phyloP scores from a whole-genome alignment of 2,329 filamentous ascomycete species.

The Alternaria panax region DNA sequence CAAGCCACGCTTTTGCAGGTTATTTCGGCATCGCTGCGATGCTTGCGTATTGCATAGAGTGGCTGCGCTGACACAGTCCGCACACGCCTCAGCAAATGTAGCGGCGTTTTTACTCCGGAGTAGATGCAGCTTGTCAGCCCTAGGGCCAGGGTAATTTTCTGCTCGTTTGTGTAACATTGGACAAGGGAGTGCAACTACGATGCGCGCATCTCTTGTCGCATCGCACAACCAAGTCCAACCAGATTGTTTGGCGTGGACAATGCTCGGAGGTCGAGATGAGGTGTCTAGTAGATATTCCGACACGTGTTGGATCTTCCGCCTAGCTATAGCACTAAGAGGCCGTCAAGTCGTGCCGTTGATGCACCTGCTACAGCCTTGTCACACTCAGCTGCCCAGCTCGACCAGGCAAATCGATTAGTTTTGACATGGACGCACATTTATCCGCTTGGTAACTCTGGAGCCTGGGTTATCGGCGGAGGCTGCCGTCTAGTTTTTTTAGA shows the following conservation, averaged over 20 bases:
- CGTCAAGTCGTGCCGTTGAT: conserved; percentile 23
- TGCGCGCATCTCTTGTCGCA: background rate
- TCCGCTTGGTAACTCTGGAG: conserved; percentile 26
- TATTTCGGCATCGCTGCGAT: background rate
- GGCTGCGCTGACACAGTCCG: background rate
- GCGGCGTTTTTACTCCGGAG: conserved; percentile 1
- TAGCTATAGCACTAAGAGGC: too few relatives aligned
- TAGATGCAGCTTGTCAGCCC: conserved; percentile 16
- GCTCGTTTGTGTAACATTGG: conserved; percentile 21
- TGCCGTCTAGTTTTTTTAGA: background rate
- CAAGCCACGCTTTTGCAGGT: background rate
- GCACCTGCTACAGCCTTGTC: conserved; percentile 33
- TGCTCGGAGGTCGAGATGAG: conserved; percentile 1
- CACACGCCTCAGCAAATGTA: background rate
- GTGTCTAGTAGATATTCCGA: conserved; percentile 14
- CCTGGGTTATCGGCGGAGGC: conserved; percentile 13
- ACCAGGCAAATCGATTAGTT: conserved; percentile 23
- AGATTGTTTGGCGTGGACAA: background rate
- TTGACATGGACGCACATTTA: conserved; percentile 27
- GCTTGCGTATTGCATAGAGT: background rate
- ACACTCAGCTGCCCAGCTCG: conserved; percentile 28
- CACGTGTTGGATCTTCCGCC: conserved; percentile 16
- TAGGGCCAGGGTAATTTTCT: conserved; percentile 23
- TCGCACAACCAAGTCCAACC: background rate
- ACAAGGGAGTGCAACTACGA: conserved; percentile 8